These are phyloP conservation scores for Zea luxurians DNA, from an alignment of 176 grass and related monocot genomes.

Conservation along the genomic window DNA sequence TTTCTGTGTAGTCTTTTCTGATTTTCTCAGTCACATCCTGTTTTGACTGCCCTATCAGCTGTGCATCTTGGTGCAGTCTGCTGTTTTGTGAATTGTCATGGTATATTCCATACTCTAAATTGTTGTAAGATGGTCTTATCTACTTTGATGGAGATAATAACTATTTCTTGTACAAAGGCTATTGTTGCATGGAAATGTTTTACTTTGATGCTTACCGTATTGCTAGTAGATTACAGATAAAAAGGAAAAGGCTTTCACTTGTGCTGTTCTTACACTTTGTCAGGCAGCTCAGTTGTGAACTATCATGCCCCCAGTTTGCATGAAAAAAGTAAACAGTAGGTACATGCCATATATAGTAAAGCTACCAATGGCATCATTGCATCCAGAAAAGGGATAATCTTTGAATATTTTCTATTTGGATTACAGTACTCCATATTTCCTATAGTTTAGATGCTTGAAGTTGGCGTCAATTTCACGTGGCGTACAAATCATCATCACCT, in stretches of 20 bases:
- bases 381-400: background rate
- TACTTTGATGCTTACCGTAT: slow-evolving; percentile 11
- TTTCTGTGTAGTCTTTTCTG: slow-evolving; percentile 9
- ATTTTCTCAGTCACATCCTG: slow-evolving; percentile 10
- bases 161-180: slow-evolving; percentile 13
- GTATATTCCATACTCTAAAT: slow-evolving; percentile 12
- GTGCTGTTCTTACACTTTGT: background rate
- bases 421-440: background rate
- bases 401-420: slow-evolving; percentile 12
- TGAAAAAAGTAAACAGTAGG: background rate
- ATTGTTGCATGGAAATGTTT: slow-evolving; percentile 5
- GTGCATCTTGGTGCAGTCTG: background rate
- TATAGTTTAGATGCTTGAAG: background rate
- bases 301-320: background rate
- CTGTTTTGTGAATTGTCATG: slow-evolving; percentile 10
- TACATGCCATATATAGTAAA: slow-evolving; percentile 15
- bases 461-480: background rate
- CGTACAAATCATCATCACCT: background rate
- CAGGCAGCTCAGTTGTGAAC: background rate
- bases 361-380: background rate
- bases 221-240: slow-evolving; percentile 7
- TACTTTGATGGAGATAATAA: slow-evolving; percentile 16
- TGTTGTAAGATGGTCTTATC: slow-evolving; percentile 25
- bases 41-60: slow-evolving; percentile 16
- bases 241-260: background rate